Evolutionary conservation across 225 moss, liverwort and hornwort species (phyloP).

Genomic region (Physcomitrium patens): DNA sequence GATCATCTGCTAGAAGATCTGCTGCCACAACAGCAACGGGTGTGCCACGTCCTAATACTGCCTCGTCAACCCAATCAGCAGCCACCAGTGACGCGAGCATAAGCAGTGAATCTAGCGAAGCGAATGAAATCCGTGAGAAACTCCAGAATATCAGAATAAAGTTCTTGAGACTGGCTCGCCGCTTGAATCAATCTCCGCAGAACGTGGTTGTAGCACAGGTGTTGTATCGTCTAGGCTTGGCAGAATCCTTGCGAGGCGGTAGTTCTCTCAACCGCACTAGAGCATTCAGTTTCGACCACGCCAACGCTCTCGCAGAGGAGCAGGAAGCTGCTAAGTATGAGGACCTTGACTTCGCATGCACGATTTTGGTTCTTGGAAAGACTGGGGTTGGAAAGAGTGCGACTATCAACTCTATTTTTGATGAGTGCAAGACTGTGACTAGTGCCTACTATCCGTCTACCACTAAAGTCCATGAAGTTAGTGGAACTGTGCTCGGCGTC

Average conservation of each 20-base stretch:
- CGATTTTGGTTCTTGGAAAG: conserved; percentile 77
- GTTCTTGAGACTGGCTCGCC: too few relatives aligned
- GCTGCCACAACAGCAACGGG: too few relatives aligned
- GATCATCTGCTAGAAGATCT: too few relatives aligned
- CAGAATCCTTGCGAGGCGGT: conserved; percentile 58
- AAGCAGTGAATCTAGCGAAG: too few relatives aligned
- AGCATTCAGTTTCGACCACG: conserved; percentile 70
- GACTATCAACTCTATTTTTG: conserved; percentile 83
- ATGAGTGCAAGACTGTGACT: conserved; percentile 65
- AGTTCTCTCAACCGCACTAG: conserved; percentile 39
- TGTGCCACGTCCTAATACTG: too few relatives aligned
- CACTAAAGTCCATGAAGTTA: conserved; percentile 68
- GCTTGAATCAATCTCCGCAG: too few relatives aligned
- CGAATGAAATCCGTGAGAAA: not conserved
- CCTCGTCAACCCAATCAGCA: too few relatives aligned
- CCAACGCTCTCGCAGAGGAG: conserved; percentile 72
- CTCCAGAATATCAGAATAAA: not conserved
- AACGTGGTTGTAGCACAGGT: too few relatives aligned
- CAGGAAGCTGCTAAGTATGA: conserved; percentile 67
- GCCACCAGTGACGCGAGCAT: too few relatives aligned
- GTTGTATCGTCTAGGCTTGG: too few relatives aligned
- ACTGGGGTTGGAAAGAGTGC: conserved; percentile 89
- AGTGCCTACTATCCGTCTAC: conserved; percentile 69
- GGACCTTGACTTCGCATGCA: conserved; percentile 74
- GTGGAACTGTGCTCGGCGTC: conserved; percentile 71